Base-by-base conservation (phyloP, 768 basidiomycete genomes). In the Grammothele lineata region DNA sequence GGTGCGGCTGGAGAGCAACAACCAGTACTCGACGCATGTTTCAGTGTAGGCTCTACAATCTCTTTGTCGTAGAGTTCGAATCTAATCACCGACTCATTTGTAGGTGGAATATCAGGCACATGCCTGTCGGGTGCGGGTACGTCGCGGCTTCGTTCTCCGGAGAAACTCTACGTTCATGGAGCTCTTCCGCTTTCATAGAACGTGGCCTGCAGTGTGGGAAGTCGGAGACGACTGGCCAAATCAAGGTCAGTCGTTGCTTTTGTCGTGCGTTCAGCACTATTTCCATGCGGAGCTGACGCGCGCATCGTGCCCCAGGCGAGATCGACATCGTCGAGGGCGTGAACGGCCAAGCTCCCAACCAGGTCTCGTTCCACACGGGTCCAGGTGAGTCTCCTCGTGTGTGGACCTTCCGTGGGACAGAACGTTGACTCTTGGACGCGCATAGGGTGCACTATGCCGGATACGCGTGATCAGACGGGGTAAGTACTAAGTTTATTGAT, bases 151-250 rank as follows among this genome's bases (percentile, higher is more conserved):
- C 7, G 7, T 14, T 8, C n/a, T n/a, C n/a, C 7, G 17, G 9
- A 8, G 17, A n/a, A 7, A 14, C 35, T n/a, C 12, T 14, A 8
- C 30, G 8, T 32, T 8, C 15, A 6, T 36, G 9, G 18, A 14
- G 35, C 12, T 36, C 35, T 6, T 36, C 17, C n/a, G n/a, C 18
- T 36, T 36, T 18, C 14, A 43, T 23, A 43, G 42, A 37, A 70
- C 69, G n/a, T 79, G 78, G 78, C 78, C 81, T 5, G 80, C 80
- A 12, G 57, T 74, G n/a, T 81, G 79, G 80, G 76, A 77, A 33
- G 64, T 70, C n/a, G 76, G 68, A 24, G 51, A 54, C 21, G 50
- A 66, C 40, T 85, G 81, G 81, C 81, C 80, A 2, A 60, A 66
- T 43, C 49, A 57, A 33, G 42, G 42, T 43, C 30, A 15, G 30